Conservation (phyloP, 2,329 filamentous ascomycete species). For the Ilyonectria destructans region DNA sequence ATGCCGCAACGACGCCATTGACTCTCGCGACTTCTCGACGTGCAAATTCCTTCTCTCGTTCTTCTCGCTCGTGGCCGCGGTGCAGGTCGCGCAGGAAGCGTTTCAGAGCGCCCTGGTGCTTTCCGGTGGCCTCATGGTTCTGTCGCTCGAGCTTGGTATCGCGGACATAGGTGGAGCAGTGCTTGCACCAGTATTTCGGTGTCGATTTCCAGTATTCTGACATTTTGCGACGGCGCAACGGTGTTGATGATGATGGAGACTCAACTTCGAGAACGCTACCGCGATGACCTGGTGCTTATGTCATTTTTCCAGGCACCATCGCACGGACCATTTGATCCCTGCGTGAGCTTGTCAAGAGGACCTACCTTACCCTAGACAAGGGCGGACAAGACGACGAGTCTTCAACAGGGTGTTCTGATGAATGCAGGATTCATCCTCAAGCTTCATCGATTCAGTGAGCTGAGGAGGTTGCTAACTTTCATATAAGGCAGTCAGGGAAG, state of each 20-base stretch:
- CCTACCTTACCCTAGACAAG: conserved; percentile 8
- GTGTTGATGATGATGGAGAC: conserved; percentile 11
- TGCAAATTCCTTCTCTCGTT: conserved; percentile 86
- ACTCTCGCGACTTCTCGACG: conserved; percentile 89
- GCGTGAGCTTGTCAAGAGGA: no score
- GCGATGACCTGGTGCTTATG: conserved; percentile 35
- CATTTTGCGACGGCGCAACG: conserved; percentile 68
- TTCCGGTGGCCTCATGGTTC: conserved; percentile 90
- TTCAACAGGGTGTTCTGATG: neutral
- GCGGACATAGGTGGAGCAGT: conserved; percentile 91
- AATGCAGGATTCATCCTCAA: no score
- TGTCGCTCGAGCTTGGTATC: conserved; percentile 92
- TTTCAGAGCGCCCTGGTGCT: conserved; percentile 89
- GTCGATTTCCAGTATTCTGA: conserved; percentile 99
- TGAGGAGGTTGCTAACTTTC: no score
- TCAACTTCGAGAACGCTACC: conserved; percentile 18
- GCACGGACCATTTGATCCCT: conserved; percentile 16
- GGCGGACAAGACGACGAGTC: no score
- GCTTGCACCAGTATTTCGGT: conserved; percentile 98
- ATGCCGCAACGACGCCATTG: conserved; percentile 79
- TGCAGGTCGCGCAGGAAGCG: conserved; percentile 92
- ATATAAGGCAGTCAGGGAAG: no score
- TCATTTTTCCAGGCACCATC: conserved; percentile 14
- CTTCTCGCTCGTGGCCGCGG: conserved; percentile 84
- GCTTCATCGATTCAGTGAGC: no score